Percentiles rank a stretch among this genome's conserved stretches.
Evolutionary conservation across 257 asterid species (phyloP).

Genomic region (Schizonepeta tenuifolia): DNA sequence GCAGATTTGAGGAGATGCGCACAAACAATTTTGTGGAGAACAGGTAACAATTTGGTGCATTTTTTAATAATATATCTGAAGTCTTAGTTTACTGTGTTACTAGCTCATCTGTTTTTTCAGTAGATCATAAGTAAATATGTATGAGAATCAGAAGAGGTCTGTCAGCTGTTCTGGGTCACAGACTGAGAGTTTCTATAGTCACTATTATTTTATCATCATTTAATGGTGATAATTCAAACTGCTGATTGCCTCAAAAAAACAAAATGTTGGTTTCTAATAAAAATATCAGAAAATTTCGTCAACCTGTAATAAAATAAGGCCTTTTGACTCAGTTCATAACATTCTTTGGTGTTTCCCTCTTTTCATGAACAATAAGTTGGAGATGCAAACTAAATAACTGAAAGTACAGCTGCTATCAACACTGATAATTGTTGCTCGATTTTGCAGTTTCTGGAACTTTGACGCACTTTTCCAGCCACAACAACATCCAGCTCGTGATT

Average conservation of each 20-base stretch:
- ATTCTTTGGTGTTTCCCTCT: constrained; percentile 10
- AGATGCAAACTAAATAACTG: neutral
- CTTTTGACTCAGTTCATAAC: neutral
- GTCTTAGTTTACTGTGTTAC: constrained; percentile 20
- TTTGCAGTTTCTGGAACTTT: constrained; percentile 92
- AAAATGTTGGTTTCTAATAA: neutral
- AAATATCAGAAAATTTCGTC: neutral
- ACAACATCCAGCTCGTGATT: constrained; percentile 99
- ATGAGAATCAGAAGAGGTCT: constrained; percentile 10
- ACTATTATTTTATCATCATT: neutral
- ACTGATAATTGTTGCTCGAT: constrained; percentile 5
- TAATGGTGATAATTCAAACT: neutral
- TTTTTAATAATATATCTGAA: constrained; percentile 7
- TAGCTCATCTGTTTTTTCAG: neutral
- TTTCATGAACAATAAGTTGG: constrained; percentile 8
- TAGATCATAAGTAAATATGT: constrained; percentile 11
- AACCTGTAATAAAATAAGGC: constrained; percentile 7
- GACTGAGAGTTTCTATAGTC: neutral
- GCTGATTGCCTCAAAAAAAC: neutral
- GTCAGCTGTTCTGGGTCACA: neutral
- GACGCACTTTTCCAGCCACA: constrained; percentile 99
- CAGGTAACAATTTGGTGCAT: constrained; percentile 55
- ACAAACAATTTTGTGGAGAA: constrained; percentile 94
- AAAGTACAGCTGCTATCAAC: neutral
- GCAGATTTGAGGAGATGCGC: constrained; percentile 98